A percentile compares a stretch with the other conserved stretches of the same genome.
Conservation (phyloP, 1,284 basidiomycete species). For the Apiotrichum laibachii region DNA sequence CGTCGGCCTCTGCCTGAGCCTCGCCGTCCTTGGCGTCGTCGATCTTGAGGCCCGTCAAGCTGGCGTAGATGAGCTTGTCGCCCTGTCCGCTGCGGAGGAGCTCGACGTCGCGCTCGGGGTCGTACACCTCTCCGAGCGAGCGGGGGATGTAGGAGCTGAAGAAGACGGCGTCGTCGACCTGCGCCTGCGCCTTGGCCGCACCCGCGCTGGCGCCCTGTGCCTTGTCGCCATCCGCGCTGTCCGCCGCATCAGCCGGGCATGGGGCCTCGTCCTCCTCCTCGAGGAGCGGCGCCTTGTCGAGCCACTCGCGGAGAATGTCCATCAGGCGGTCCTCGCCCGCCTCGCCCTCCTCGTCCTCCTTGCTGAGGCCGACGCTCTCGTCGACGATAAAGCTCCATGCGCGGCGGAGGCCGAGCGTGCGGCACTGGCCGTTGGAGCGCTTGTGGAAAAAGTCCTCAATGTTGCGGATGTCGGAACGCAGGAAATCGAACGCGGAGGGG, state of each 20-base stretch:
- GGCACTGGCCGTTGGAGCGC: constrained; percentile 60
- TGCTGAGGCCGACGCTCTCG: constrained; percentile 49
- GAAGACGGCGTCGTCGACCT: constrained; percentile 82
- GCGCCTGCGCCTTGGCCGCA: constrained; percentile 12
- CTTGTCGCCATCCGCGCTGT: neutral
- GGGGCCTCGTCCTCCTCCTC: constrained; percentile 9
- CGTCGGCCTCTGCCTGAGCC: constrained; percentile 8
- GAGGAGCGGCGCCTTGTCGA: constrained; percentile 44
- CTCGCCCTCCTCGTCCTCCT: constrained; percentile 30
- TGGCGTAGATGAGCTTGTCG: constrained; percentile 74
- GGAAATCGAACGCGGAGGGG: constrained; percentile 91
- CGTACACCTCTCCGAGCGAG: constrained; percentile 82
- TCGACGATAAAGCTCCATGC: constrained; percentile 86
- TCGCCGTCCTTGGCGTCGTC: constrained; percentile 24
- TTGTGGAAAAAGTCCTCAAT: constrained; percentile 87
- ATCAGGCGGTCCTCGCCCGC: constrained; percentile 47
- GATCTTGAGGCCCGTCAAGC: constrained; percentile 70
- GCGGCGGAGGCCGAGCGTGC: constrained; percentile 72
- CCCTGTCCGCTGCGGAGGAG: constrained; percentile 67
- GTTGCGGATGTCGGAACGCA: constrained; percentile 88
- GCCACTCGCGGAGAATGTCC: constrained; percentile 56
- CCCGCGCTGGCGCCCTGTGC: neutral
- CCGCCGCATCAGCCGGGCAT: neutral
- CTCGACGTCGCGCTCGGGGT: constrained; percentile 85
- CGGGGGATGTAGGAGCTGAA: constrained; percentile 88